Base-by-base conservation (phyloP, 2,329 filamentous ascomycete genomes). In the Aureobasidium sp. region DNA sequence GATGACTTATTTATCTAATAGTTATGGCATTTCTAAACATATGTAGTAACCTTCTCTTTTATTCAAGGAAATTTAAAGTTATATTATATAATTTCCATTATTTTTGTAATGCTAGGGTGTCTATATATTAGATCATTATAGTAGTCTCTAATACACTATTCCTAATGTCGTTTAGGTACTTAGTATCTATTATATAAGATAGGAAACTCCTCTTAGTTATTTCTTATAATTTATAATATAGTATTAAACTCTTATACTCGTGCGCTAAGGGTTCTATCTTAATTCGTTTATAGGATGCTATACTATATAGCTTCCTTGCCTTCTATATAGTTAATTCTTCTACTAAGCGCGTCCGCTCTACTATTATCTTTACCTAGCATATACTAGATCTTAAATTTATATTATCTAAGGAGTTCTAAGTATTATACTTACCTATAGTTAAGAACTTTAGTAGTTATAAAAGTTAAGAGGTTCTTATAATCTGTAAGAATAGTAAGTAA, bases 361-460 rank as follows among this genome's bases (percentile, higher is more conserved):
- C 34, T 6, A 6, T 37, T 37, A 6, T 37, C 34, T 37, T 66
- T 37, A 15, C 34, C 34, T 13, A 15, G 34, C 5, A 6, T 37
- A 15, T 37, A 37, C 34, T 37, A 15, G 47, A 66, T 65, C 12
- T 61, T 47, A 37, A 65, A 66, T 20, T 65, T 62, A 44, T 61
- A 64, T 51, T 63, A 23, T 62, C 44, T 29, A 3, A 61, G 56
- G 29, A 64, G 44, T 47, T 66, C 29, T 15, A 39, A 63, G 63
- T 29, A 65, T 57, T 58, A 20, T 20, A 51, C 47, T 52, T 66
- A 20, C 36, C 44, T 27, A 37, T 62, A 26, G 7, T 39, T 62
- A 20, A 67, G 53, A n/a, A 62, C 37, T 56, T 66, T 66, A 1
- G 42, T 65, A 2, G 39, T 66, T 15, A 50, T 65, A 57, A 67